Percentiles rank a stretch among this genome's conserved stretches.
Evolutionary conservation across 441 rosid genomes (phyloP).

Genomic region (Macaranga tanarius): DNA sequence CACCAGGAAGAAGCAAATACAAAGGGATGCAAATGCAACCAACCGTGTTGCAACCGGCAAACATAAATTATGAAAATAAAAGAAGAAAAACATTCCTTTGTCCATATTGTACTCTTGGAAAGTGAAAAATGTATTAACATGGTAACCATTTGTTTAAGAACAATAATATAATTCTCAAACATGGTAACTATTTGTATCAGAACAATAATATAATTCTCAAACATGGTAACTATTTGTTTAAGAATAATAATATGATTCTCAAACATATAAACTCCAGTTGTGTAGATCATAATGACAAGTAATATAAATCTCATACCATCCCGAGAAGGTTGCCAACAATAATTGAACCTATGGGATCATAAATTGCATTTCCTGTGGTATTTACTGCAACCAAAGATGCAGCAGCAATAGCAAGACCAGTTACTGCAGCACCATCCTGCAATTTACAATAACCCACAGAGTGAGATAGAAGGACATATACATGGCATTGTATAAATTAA

Average conservation of each 20-base stretch:
- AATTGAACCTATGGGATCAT: constrained; percentile 95
- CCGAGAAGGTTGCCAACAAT: constrained; percentile 94
- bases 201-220: not conserved
- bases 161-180: not conserved
- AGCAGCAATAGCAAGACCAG: constrained; percentile 90
- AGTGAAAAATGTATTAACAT: not conserved
- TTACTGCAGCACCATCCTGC: constrained; percentile 99
- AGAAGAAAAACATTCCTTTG: not conserved
- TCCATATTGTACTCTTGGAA: not conserved
- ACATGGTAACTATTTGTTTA: not conserved
- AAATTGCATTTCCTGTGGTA: constrained; percentile 84
- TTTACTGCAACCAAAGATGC: constrained; percentile 92
- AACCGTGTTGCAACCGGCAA: not conserved
- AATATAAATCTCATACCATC: constrained; percentile 52
- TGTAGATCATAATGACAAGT: constrained; percentile 3
- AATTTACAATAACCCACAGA: constrained; percentile 18
- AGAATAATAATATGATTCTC: not conserved
- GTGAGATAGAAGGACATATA: not conserved
- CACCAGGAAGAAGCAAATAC: not conserved
- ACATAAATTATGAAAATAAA: not conserved
- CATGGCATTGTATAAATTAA: not conserved
- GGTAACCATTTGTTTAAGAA: not conserved
- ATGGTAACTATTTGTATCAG: not conserved
- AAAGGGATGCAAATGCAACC: not conserved
- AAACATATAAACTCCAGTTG: not conserved